Evolutionary conservation across 2,329 filamentous ascomycete genomes (phyloP), one percentile per base, ranked within the genome.

Genomic region (Calonectria honghensis): DNA sequence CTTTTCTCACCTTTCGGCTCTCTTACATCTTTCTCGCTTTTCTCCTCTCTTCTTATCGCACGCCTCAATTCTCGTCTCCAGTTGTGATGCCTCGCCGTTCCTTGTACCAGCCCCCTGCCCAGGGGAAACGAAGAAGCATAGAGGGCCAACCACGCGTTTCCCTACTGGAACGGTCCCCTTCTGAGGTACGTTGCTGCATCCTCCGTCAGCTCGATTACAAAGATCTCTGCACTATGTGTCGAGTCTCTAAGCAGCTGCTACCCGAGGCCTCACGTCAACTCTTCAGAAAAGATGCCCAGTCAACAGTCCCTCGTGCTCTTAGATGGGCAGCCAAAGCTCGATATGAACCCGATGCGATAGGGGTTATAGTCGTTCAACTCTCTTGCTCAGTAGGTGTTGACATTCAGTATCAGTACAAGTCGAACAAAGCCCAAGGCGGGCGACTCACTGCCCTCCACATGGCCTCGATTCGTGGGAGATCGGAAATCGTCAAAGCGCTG

Each of bases 391-490:
- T 18, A 1, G 61, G 61, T 2, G 61, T 41, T 7, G 11, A 65
- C 29, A 6, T 65, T 35, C 18, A 65, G 16, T 65, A 24, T 20
- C 16, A 48, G 20, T 65, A 65, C 41, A 45, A 50, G 29, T 18
- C 18, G 39, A 6, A 14, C 4, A 32, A 32, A 6, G 7, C 16
- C 13, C 31, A 18, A 29, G 27, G 10, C 27, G 20, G 2, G 10
- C n/a, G 27, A 7, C 32, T 14, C 41, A 65, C 39, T 18, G 61
- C 61, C 18, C 61, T 65, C 39, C 61, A 65, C n/a, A 20, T 65
- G 18, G 61, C 61, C 20, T 24, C 41, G 18, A 16, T 24, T 24
- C 18, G 3, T 24, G n/a, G 37, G 10, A 65, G 10, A 7, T 32
- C 6, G 4, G 16, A 31, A 13, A 24, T 50, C 29, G 27, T 65